phyloP scores from a whole-genome alignment of 495 filamentous ascomycete genomes.

The Aspergillus hancockii region DNA sequence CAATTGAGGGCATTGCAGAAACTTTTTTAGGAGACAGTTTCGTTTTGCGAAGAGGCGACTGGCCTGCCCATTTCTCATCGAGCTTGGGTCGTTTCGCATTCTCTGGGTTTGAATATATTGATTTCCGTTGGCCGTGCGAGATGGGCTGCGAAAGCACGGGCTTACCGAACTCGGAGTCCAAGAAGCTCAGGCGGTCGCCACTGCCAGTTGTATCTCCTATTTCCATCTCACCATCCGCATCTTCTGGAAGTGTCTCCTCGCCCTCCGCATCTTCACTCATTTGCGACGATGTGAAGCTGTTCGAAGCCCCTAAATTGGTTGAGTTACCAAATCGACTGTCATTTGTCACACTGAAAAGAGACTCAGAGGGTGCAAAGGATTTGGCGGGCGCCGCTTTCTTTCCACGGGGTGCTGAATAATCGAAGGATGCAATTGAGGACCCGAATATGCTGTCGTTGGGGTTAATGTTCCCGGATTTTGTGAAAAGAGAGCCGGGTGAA shows the following conservation, averaged over 20 bases:
- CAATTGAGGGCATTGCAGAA: conserved; percentile 50
- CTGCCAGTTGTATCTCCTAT: conserved; percentile 28
- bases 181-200: conserved; percentile 30
- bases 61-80: conserved; percentile 41
- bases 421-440: conserved; percentile 41
- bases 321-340: conserved; percentile 45
- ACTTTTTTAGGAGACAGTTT: conserved; percentile 48
- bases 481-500: conserved; percentile 38
- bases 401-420: conserved; percentile 38
- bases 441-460: conserved; percentile 45
- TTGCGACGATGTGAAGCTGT: conserved; percentile 33
- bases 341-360: conserved; percentile 40
- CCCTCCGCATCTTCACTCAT: conserved; percentile 36
- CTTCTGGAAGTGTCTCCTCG: conserved; percentile 37
- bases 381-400: conserved; percentile 26
- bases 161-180: conserved; percentile 37
- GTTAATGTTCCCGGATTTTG: conserved; percentile 43
- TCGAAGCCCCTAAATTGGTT: conserved; percentile 29
- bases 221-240: conserved; percentile 41
- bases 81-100: conserved; percentile 49
- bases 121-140: conserved; percentile 31
- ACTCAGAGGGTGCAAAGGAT: conserved; percentile 31
- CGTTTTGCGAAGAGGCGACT: conserved; percentile 39
- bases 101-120: conserved; percentile 43
- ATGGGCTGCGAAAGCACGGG: conserved; percentile 21